These are phyloP conservation scores for Viridothelium virens DNA, from an alignment of 495 filamentous ascomycete species.

Conservation along the genomic window DNA sequence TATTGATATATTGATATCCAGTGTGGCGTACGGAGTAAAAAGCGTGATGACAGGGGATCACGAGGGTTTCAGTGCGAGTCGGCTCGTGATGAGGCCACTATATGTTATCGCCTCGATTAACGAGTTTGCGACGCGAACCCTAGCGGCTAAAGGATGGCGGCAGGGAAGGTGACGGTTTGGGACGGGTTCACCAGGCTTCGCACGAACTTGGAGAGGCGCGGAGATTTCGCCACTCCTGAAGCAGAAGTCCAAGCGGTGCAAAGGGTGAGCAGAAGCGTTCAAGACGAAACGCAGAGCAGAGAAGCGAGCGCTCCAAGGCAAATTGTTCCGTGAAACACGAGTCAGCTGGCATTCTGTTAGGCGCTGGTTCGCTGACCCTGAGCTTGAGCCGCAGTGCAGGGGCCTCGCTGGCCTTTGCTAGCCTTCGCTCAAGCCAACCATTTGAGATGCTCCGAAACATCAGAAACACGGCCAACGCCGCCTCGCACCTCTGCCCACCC, in stretches of 20 bases:
- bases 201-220: not conserved
- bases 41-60: not conserved
- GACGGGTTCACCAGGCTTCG: not conserved
- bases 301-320: not conserved
- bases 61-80: too few relatives aligned
- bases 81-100: not conserved
- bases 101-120: not conserved
- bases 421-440: not conserved
- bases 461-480: conserved; percentile 1
- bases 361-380: not conserved
- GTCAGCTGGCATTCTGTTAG: not conserved
- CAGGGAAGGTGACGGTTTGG: not conserved
- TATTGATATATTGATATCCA: too few relatives aligned
- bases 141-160: not conserved
- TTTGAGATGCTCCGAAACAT: not conserved
- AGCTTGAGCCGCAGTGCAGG: not conserved
- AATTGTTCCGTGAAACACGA: conserved; percentile 12
- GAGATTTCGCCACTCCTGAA: not conserved
- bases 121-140: not conserved
- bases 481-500: not conserved
- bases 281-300: conserved; percentile 10
- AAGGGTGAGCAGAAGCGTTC: not conserved
- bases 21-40: too few relatives aligned
- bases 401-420: too few relatives aligned
- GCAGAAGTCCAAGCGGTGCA: not conserved